A percentile compares a stretch with the other conserved stretches of the same genome.
These are phyloP conservation scores for Backusella macrospora DNA, from an alignment of 192 early-diverging fungal genomes.

Conservation along the genomic window DNA sequence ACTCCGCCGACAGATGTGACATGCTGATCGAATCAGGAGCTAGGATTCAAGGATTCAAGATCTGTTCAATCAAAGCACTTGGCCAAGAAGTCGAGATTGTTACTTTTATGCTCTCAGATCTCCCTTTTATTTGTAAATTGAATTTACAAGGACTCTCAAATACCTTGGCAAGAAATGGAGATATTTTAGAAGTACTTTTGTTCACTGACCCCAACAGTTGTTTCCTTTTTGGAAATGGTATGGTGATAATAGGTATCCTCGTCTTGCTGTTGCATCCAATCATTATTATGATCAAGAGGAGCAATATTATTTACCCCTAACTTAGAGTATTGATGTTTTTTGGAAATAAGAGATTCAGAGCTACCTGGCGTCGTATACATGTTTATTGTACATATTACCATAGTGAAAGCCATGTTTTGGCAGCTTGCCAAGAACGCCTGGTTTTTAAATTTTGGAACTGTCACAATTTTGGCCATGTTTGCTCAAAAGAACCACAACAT, in stretches of 20 bases:
- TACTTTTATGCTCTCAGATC: neutral
- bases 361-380: neutral
- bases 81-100: neutral
- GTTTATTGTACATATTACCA: neutral
- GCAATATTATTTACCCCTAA: neutral
- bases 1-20: neutral
- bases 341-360: neutral
- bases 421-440: neutral
- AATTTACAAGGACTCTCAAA: neutral
- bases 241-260: neutral
- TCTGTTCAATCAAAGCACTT: neutral
- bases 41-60: neutral
- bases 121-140: neutral
- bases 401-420: neutral
- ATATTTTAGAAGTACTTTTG: neutral
- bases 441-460: neutral
- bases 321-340: neutral
- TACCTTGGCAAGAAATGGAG: neutral
- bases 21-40: neutral
- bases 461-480: neutral
- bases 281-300: neutral
- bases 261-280: neutral
- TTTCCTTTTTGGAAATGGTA: neutral
- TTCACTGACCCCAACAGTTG: neutral
- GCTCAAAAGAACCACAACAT: neutral